phyloP scores from a whole-genome alignment of 805 yeast genomes.

The Ogataea saltuana region DNA sequence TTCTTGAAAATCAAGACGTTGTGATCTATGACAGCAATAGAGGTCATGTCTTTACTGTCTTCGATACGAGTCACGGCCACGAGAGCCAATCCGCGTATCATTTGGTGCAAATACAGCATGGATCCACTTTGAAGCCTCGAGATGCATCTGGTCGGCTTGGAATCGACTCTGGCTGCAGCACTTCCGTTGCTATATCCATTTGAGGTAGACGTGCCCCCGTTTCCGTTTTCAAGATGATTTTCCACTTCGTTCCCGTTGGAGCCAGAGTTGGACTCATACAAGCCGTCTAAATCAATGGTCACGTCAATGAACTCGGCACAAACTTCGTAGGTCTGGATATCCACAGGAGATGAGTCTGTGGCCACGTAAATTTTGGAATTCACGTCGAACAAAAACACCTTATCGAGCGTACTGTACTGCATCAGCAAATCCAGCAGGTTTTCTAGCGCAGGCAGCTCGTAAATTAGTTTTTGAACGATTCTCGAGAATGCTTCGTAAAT shows the following conservation, averaged over 20 bases:
- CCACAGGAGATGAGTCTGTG: conserved; percentile 94
- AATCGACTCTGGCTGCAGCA: not conserved
- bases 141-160: conserved; percentile 49
- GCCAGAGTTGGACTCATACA: conserved; percentile 50
- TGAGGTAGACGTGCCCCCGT: conserved; percentile 7
- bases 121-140: conserved; percentile 81
- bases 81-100: conserved; percentile 90
- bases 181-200: conserved; percentile 7
- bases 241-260: conserved; percentile 5
- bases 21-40: conserved; percentile 76
- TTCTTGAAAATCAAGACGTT: conserved; percentile 80
- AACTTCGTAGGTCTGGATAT: conserved; percentile 91
- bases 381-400: conserved; percentile 88
- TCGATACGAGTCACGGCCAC: conserved; percentile 83
- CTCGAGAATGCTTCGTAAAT: conserved; percentile 94
- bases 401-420: conserved; percentile 87
- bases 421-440: conserved; percentile 85
- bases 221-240: conserved; percentile 1
- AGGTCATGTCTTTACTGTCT: conserved; percentile 47
- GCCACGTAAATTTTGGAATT: conserved; percentile 93
- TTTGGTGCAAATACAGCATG: conserved; percentile 80
- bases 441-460: conserved; percentile 85
- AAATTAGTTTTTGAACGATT: conserved; percentile 86
- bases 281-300: conserved; percentile 80
- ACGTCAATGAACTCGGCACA: conserved; percentile 97